A percentile compares a stretch with the other conserved stretches of the same genome.
phyloP scores from a whole-genome alignment of 768 basidiomycete species.

The Naganishia antarctica region DNA sequence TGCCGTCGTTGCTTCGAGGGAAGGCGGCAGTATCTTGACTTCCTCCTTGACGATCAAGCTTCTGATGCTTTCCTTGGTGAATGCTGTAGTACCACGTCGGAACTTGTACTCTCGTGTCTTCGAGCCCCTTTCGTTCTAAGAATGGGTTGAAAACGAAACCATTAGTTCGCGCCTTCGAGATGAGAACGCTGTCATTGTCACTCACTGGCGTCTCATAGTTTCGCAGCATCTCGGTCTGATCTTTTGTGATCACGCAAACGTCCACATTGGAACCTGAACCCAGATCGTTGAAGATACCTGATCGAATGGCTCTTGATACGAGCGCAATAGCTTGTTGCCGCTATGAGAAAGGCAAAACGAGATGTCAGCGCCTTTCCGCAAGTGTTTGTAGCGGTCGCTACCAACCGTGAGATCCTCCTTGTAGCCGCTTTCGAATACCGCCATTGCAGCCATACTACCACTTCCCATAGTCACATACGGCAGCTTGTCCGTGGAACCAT shows the following conservation, averaged over 20 bases:
- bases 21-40: conserved; percentile 48
- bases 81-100: conserved; percentile 79
- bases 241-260: conserved; percentile 86
- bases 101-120: conserved; percentile 56
- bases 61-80: conserved; percentile 73
- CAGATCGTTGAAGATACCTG: conserved; percentile 98
- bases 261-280: conserved; percentile 99
- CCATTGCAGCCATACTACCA: conserved; percentile 95
- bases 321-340: conserved; percentile 73
- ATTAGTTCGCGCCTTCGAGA: too few relatives aligned
- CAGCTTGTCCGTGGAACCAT: conserved; percentile 96
- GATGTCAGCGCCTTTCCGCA: too few relatives aligned
- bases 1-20: conserved; percentile 16
- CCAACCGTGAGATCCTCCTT: conserved; percentile 71
- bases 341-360: conserved; percentile 49
- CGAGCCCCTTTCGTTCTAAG: conserved; percentile 49
- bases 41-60: conserved; percentile 69
- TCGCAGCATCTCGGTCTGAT: conserved; percentile 82
- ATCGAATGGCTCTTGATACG: conserved; percentile 79
- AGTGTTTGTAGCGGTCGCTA: conserved; percentile 9
- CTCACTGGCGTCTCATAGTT: conserved; percentile 78
- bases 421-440: conserved; percentile 88
- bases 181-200: too few relatives aligned
- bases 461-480: conserved; percentile 99
- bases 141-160: too few relatives aligned